Base-by-base conservation (phyloP, 1,139 yeast species). In the Yamadazyma aaseri region DNA sequence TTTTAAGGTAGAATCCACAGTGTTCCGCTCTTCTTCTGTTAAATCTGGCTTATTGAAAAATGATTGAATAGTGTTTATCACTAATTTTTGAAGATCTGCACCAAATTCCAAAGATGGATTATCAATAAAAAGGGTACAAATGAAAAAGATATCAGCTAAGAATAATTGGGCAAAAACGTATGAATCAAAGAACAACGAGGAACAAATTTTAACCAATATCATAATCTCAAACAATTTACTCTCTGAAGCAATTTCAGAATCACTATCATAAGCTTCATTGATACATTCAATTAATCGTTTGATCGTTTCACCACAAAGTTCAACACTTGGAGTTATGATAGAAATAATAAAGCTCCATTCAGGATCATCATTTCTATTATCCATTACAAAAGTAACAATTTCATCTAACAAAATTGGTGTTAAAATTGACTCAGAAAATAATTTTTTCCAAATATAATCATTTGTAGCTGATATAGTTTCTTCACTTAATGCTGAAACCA, bases 121-220 rank as follows among this genome's bases (percentile, higher is more conserved):
- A 60, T 86, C 92, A 50, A 87, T 76, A 51, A 85, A 73, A 28
- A 86, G 67, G 0, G 94, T 74, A 22, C 84, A 75, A 40, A 85
- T 65, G 50, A 81, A 80, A 42, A 85, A 72, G 1, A 86, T 71
- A 48, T 87, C 96, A 3, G 94, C 83, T 41, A 86, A 60, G 52
- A 73, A 86, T 54, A 77, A 65, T 39, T 83, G 81, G 5, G 86
- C 79, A 47, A 81, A 71, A 18, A 73, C 60, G 31, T 79, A 69
- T 0, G 89, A 77, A 53, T 86, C 92, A 63, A 86, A 87, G 42
- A 86, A 79, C 28, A 86, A 56, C 5, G 83, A 76, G 2, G 85
- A 74, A 34, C 84, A 68, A 34, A 84, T 73, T 48, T 78, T 79
- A 5, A 84, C 79, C 47, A 87, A 58, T 4, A 86, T 83, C 22